Evolutionary conservation across 1,284 basidiomycete species (phyloP), one percentile per base, ranked within the genome.

Genomic region (Schizophyllum commune): DNA sequence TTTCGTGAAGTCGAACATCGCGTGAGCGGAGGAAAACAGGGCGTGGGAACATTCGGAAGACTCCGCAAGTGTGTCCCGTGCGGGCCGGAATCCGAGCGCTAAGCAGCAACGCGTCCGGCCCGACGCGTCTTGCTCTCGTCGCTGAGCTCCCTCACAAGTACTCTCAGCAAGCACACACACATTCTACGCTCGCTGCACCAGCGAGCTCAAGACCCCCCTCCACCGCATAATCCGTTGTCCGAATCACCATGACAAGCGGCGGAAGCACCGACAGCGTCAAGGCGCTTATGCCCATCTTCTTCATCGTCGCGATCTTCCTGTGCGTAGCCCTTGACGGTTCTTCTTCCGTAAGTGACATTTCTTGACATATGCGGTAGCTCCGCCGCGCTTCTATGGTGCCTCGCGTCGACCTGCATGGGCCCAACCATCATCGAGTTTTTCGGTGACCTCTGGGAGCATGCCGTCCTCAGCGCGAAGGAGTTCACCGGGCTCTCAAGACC

Each of bases 391-490:
- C 77, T 76, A 51, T 86, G 86, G 83, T 88, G 86, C 68, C 71
- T 87, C 61, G 70, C 87, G 58, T 86, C 85, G 39, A 86, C 85
- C 4, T 87, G 86, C 72, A 68, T 88, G 63, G 86, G 86, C 22
- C 73, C 73, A 8, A 74, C 83, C 1, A 71, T 85, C 52, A 71
- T 76, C 53, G 73, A 72, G 27, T 68, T 73, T 17, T 61, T 83
- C 33, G 72, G 74, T 27, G 76, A 77, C 54, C 65, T 83, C 19
- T 84, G 82, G 83, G 72, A 81, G 54, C 75, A 75, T 34, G 65
- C 68, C 13, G 61, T 74, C 5, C 64, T 75, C 32, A 75, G 73
- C 59, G 70, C 76, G 5, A 67, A 69, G 59, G 57, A 65, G 17
- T 63, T 58, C 7, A 61, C 64, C 52, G 62, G 66, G 55, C 63